Conservation (phyloP, 495 filamentous ascomycete species). For the Sabuloglossum arenarium region DNA sequence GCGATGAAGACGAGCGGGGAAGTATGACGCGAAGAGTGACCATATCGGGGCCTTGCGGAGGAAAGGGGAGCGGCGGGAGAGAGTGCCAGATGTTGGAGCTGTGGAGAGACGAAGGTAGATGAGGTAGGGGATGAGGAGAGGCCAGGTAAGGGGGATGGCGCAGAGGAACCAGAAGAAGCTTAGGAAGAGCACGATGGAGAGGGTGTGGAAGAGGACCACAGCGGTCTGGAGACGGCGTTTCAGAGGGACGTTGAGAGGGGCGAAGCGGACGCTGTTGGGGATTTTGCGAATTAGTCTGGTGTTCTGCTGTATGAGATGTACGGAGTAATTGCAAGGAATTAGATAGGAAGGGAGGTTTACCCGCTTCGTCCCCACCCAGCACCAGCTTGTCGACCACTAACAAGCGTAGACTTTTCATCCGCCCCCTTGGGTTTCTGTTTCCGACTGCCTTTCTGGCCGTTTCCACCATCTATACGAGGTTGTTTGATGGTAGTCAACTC, state of each 20-base stretch:
- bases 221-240: constrained; percentile 73
- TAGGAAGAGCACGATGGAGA: constrained; percentile 53
- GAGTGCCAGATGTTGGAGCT: constrained; percentile 47
- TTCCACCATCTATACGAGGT: background rate
- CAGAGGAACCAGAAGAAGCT: constrained; percentile 82
- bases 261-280: constrained; percentile 46
- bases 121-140: constrained; percentile 74
- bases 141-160: constrained; percentile 80
- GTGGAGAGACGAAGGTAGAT: constrained; percentile 65
- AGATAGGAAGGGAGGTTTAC: constrained; percentile 7
- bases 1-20: constrained; percentile 71
- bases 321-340: background rate
- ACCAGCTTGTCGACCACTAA: constrained; percentile 15
- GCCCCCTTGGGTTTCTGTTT: background rate
- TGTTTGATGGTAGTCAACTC: background rate
- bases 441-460: background rate
- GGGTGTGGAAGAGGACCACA: constrained; percentile 66
- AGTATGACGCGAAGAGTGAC: constrained; percentile 83
- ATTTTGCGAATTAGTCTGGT: too few species aligned
- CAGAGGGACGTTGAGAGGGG: constrained; percentile 70
- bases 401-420: constrained; percentile 10
- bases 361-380: constrained; percentile 15
- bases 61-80: constrained; percentile 50
- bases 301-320: background rate
- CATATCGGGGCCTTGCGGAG: constrained; percentile 58